phyloP scores from a whole-genome alignment of 768 basidiomycete genomes.

The Leccinum barrowsii region DNA sequence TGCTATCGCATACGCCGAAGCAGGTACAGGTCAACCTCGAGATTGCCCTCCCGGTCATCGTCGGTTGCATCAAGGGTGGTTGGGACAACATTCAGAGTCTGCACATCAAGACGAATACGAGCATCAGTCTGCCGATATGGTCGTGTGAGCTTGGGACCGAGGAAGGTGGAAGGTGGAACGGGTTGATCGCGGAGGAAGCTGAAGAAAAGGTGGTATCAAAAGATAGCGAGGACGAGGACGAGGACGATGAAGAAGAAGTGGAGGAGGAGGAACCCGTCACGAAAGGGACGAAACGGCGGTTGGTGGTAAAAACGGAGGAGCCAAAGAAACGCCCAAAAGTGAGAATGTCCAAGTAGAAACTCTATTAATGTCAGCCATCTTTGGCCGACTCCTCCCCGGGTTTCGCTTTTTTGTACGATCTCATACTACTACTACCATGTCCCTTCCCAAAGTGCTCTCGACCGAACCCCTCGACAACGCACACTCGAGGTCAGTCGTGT shows the following conservation, averaged over 20 bases:
- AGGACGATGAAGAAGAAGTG: not conserved
- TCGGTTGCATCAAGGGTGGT: slow-evolving; percentile 64
- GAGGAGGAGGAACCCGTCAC: not conserved
- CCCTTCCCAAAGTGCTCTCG: slow-evolving; percentile 50
- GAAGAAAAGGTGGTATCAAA: slow-evolving; percentile 1
- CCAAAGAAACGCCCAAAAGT: slow-evolving; percentile 16
- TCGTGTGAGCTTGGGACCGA: slow-evolving; percentile 62
- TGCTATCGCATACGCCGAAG: slow-evolving; percentile 63
- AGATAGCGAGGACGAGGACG: not conserved
- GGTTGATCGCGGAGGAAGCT: slow-evolving; percentile 20
- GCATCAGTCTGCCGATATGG: slow-evolving; percentile 90
- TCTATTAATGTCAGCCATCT: not conserved
- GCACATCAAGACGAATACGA: slow-evolving; percentile 85
- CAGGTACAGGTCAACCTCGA: slow-evolving; percentile 80
- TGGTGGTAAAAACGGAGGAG: slow-evolving; percentile 8
- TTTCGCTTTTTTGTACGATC: not conserved
- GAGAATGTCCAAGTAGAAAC: not conserved
- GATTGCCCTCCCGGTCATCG: slow-evolving; percentile 71
- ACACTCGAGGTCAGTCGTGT: slow-evolving; percentile 54
- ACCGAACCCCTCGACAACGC: slow-evolving; percentile 46
- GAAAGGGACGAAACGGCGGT: slow-evolving; percentile 10
- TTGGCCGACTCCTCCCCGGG: slow-evolving; percentile 3
- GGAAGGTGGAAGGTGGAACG: slow-evolving; percentile 30
- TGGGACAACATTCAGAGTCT: slow-evolving; percentile 93
- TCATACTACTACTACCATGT: slow-evolving; percentile 22